Evolutionary conservation across 805 yeast species (phyloP), one percentile per base, ranked within the genome.

Genomic region (Cyberlindnera bimundalis): DNA sequence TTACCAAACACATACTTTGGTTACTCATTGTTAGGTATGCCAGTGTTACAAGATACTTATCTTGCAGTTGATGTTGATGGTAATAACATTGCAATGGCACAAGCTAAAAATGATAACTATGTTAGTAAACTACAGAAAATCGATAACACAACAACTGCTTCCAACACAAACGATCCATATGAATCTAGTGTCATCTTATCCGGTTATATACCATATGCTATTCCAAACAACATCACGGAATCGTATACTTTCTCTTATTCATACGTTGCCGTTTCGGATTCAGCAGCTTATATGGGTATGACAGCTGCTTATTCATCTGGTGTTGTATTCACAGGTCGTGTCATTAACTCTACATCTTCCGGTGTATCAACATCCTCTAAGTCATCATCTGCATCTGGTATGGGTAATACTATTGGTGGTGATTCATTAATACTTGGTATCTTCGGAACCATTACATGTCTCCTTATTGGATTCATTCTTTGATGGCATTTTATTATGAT

Each of bases 1-100:
- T 59, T 68, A 18, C 83, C 87, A 2, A 68, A 70, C 35, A 54
- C 65, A 3, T 43, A 50, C 10, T 47, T 65, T 5, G 85, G 87
- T 1, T 77, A 64, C 53, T 68, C 74, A 9, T 52, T 75, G 2
- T 57, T 84, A 29, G 93, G 91, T 3, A 62, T 76, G 6, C 70
- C 84, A 4, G 76, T 83, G 50, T 47, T 84, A 34, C 65, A 65
- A 37, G 64, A 69, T 34, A 60, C 72, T 7, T 82, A 76, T 53
- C 43, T 83, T 28, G 90, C 81, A 0, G 79, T 81, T 28, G 88
- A 84, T 58, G 68, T 76, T 46, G 87, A 72, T 13, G 76, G 75
- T 15, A 58, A 66, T 19, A 62, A 64, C 17, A 55, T 83, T 20
- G 93, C 83, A 1, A 36, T 84, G 36, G 85, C 79, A 1, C 70